Conservation (phyloP, 2,329 filamentous ascomycete genomes). For the Arthrobotrys iridis region DNA sequence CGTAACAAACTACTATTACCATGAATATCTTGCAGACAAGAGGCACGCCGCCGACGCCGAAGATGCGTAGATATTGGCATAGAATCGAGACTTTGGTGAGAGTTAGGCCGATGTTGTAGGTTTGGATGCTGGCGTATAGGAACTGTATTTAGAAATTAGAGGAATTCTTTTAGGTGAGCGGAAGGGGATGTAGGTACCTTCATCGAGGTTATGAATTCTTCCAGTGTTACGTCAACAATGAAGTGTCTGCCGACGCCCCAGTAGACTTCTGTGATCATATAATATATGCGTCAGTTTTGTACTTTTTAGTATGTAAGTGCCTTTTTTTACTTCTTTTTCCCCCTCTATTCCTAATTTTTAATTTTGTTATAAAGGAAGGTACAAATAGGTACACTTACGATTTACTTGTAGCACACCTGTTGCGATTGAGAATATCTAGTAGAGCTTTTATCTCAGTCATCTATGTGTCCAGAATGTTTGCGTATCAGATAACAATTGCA, state of each 20-base stretch:
- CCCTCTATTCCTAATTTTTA: no score
- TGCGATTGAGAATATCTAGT: constrained; percentile 4
- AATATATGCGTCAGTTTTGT: not conserved
- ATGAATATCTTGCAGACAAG: not conserved
- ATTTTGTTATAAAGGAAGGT: no score
- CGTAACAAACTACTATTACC: not conserved
- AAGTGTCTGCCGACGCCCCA: constrained; percentile 20
- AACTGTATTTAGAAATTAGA: not conserved
- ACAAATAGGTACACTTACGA: not conserved
- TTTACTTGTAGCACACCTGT: constrained; percentile 3
- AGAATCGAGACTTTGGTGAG: constrained; percentile 16
- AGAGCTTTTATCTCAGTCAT: not conserved
- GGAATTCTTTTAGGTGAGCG: not conserved
- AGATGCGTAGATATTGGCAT: constrained; percentile 14
- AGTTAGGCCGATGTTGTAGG: constrained; percentile 11
- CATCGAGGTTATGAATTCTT: constrained; percentile 3
- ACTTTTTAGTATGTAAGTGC: not conserved
- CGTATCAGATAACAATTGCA: not conserved
- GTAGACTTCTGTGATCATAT: not conserved
- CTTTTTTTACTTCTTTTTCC: no score
- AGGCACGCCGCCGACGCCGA: not conserved
- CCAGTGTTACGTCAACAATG: not conserved
- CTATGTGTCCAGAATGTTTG: not conserved
- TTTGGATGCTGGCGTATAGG: constrained; percentile 15
- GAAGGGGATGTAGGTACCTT: not conserved